Evolutionary conservation across 441 rosid species (phyloP).

Genomic region (Brassica balearica): DNA sequence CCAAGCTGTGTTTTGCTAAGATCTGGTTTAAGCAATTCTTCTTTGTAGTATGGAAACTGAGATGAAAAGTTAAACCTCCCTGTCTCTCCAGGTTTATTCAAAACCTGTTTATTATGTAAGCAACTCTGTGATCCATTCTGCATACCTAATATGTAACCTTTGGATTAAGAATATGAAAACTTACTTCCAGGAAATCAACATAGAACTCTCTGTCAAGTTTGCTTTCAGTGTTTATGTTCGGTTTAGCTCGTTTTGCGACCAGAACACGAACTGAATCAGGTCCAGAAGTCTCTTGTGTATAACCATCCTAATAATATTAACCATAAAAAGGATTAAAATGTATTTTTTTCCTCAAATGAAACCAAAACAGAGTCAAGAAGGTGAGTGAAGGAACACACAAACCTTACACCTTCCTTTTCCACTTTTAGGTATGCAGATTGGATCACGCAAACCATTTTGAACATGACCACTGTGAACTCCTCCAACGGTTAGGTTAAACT

Average conservation of each 20-base stretch:
- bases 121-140: neutral
- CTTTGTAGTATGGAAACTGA: conserved; percentile 70
- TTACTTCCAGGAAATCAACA: conserved; percentile 81
- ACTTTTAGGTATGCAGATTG: conserved; percentile 56
- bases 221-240: conserved; percentile 51
- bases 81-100: conserved; percentile 61
- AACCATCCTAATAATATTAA: conserved; percentile 67
- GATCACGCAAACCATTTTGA: conserved; percentile 72
- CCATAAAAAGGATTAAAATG: neutral
- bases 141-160: neutral
- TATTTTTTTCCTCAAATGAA: neutral
- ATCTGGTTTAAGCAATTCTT: conserved; percentile 62
- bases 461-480: conserved; percentile 92
- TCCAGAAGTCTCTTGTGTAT: conserved; percentile 67
- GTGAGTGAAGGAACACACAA: conserved; percentile 7
- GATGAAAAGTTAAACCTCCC: conserved; percentile 76
- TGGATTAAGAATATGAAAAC: conserved; percentile 27
- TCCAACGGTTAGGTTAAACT: conserved; percentile 56
- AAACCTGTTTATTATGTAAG: conserved; percentile 52
- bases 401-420: conserved; percentile 87
- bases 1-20: conserved; percentile 56
- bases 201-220: conserved; percentile 65
- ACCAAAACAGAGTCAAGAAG: too few relatives aligned
- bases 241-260: conserved; percentile 80
- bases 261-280: conserved; percentile 74